Base-by-base conservation (phyloP, 2,329 filamentous ascomycete species). In the Pezicula neosporulosa region DNA sequence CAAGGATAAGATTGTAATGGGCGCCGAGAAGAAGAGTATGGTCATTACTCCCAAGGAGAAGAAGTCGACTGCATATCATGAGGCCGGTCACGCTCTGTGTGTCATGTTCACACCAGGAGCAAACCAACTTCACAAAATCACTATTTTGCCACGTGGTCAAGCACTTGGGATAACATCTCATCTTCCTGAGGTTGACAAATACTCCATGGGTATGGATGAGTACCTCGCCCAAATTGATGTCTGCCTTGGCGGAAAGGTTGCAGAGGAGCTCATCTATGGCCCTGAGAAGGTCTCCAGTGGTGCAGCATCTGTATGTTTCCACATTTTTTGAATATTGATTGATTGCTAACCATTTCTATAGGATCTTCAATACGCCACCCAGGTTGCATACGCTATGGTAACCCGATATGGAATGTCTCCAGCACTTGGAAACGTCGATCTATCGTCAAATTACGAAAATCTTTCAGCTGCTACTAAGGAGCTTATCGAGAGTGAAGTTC, bases 1-100 rank as follows among this genome's bases (percentile, higher is more conserved):
- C 51, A 97, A 96, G 72, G 94, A 99, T 75, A 94, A 94, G 73
- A 89, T 99, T 49, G 87, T 96, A 69, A 96, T 99, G 90, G 94
- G 94, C 36, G 89, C 93, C 2, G 94, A 99, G 73, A 85, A 87
- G 66, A 89, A 86, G 68, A 96, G 87, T 60, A 90, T 93, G 72
- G 82, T 97, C 50, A 93, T 99, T 50, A 89, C 87, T 41, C 84
- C 93, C 57, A 91, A 96, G 73, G 94, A 99, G 73, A 97, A 95
- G 75, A 82, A 94, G 61, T 86, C 91, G 78, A 96, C 92, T n/a
- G 91, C 91, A 1, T 96, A 96, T 65, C 91, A 96, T 66, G 94
- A 99, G 73, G 95, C 93, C 50, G 94, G 94, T 2, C 94, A 99
- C 69, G 91, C 94, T 8, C 81, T 99, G 15, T 90, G 97, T 53